phyloP scores from a whole-genome alignment of 2,329 filamentous ascomycete genomes.

The Trichoderma koningiopsis region DNA sequence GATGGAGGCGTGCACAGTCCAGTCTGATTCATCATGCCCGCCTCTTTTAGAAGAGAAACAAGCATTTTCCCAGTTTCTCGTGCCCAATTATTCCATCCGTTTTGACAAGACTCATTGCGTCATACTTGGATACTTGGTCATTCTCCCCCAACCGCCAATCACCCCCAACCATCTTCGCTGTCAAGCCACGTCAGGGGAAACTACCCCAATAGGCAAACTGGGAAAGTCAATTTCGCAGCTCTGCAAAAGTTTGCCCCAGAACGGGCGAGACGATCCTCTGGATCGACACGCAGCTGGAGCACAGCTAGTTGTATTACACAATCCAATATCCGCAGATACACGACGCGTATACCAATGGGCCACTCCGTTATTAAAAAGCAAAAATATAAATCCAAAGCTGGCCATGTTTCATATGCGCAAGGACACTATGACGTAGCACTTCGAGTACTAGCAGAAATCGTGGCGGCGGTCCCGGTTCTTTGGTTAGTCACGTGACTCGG shows the following conservation, averaged over 20 bases:
- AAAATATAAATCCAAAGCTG: not conserved
- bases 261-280: not conserved
- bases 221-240: not conserved
- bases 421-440: slow-evolving; percentile 20
- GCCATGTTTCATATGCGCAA: not conserved
- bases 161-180: not conserved
- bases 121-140: slow-evolving; percentile 13
- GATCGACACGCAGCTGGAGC: not conserved
- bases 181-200: slow-evolving; percentile 5
- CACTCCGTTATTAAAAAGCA: not conserved
- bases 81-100: not conserved
- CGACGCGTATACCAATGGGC: not conserved
- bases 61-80: not conserved
- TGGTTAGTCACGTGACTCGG: slow-evolving; percentile 22
- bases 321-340: not conserved
- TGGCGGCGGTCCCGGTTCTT: slow-evolving; percentile 24
- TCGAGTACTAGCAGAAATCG: not conserved
- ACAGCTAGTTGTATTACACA: not conserved
- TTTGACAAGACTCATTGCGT: slow-evolving; percentile 3
- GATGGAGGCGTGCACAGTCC: not conserved
- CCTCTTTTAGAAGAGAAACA: not conserved
- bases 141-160: not conserved
- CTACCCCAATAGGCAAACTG: slow-evolving; percentile 4
- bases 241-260: not conserved
- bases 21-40: not conserved